These are phyloP conservation scores for Serendipita sp. DNA, from an alignment of 768 basidiomycete species.

Conservation along the genomic window DNA sequence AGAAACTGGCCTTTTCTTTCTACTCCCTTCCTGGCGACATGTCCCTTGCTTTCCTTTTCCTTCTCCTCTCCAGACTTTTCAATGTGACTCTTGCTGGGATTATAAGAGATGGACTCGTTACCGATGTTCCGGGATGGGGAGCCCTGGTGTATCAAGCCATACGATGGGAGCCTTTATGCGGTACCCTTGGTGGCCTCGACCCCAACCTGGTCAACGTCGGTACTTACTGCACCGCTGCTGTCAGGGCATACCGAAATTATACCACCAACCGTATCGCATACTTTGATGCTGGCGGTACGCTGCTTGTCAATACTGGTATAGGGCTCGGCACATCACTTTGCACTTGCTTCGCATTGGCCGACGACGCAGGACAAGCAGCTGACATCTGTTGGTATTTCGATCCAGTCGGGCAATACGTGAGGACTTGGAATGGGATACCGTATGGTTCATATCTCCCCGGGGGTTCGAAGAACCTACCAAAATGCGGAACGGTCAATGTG, in stretches of 20 bases:
- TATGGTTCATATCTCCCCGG: background rate
- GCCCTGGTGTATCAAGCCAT: background rate
- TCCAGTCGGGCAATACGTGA: background rate
- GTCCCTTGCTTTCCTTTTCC: too few relatives aligned
- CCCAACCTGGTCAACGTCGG: background rate
- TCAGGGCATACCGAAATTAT: background rate
- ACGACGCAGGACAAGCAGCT: background rate
- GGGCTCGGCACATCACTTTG: background rate
- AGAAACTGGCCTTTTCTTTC: conserved; percentile 22
- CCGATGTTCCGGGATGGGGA: background rate
- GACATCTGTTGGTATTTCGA: conserved; percentile 3
- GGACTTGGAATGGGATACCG: background rate
- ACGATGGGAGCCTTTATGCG: background rate
- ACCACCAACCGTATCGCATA: background rate
- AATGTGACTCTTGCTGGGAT: background rate
- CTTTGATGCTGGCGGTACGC: background rate
- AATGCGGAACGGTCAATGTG: background rate
- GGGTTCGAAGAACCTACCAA: background rate
- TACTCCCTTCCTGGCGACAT: background rate
- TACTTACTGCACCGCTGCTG: background rate
- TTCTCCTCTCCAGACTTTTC: too few relatives aligned
- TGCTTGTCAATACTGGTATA: background rate
- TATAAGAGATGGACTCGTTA: background rate
- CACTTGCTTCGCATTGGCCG: background rate
- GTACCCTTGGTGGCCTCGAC: background rate